Conservation (phyloP, 139 green algal genomes). For the Asterochloris sp. region DNA sequence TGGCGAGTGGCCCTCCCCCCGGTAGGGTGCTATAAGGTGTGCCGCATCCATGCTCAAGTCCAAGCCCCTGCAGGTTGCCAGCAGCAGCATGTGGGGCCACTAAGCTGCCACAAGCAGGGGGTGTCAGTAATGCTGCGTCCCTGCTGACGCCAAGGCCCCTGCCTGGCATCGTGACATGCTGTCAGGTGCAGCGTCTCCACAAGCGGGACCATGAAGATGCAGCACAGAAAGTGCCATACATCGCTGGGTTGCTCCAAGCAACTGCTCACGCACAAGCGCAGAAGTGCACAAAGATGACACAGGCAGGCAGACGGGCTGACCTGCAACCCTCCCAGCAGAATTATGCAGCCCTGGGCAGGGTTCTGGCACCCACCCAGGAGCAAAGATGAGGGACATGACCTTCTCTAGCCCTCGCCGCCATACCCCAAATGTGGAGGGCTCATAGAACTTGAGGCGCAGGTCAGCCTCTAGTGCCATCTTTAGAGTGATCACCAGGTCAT, state of each 20-base stretch:
- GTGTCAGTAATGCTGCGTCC: too few relatives aligned
- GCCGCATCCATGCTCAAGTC: not conserved
- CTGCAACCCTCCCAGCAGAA: not conserved
- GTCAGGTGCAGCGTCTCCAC: too few relatives aligned
- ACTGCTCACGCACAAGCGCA: not conserved
- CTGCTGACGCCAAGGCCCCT: too few relatives aligned
- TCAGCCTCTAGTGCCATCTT: slow-evolving; percentile 41
- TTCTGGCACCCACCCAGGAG: slow-evolving; percentile 17
- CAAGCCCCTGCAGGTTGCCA: not conserved
- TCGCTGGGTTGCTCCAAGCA: not conserved
- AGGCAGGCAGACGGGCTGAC: not conserved
- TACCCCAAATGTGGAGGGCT: slow-evolving; percentile 3
- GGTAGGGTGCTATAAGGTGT: too few relatives aligned
- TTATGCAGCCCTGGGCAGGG: too few relatives aligned
- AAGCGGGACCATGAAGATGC: too few relatives aligned
- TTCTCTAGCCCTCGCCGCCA: slow-evolving; percentile 33
- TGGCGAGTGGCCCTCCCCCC: too few relatives aligned
- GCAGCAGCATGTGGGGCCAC: too few relatives aligned
- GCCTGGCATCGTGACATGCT: too few relatives aligned
- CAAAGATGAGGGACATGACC: slow-evolving; percentile 35
- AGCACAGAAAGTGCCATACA: too few relatives aligned
- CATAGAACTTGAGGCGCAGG: slow-evolving; percentile 32
- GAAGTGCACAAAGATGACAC: not conserved
- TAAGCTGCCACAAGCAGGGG: too few relatives aligned
- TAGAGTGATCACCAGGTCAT: slow-evolving; percentile 34